These are phyloP conservation scores for Thalassiosira profunda DNA, from an alignment of 108 stramenopile genomes.

Conservation along the genomic window DNA sequence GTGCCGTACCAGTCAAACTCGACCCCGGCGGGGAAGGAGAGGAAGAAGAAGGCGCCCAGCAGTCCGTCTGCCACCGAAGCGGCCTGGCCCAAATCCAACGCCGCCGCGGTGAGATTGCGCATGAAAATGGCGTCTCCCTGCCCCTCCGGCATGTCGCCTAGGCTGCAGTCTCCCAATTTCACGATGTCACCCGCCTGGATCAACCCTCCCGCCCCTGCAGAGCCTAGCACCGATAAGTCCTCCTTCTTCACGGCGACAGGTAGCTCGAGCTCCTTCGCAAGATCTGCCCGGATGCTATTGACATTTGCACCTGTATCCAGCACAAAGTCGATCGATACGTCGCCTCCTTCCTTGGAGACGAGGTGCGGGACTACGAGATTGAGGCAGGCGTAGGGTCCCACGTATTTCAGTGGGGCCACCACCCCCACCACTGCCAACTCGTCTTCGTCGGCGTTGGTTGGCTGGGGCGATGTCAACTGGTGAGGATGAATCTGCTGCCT, in stretches of 20 bases:
- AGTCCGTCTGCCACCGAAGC: conserved; percentile 7
- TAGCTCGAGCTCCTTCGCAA: conserved; percentile 5
- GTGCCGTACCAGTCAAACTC: conserved; percentile 33
- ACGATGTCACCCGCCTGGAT: conserved; percentile 22
- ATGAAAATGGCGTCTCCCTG: conserved; percentile 17
- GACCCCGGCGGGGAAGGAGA: conserved; percentile 25
- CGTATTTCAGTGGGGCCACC: conserved; percentile 21
- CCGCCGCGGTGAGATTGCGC: conserved; percentile 16
- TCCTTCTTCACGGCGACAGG: neutral
- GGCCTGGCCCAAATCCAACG: conserved; percentile 7
- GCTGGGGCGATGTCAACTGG: neutral
- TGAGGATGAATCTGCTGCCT: too few species aligned
- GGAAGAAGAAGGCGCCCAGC: conserved; percentile 18
- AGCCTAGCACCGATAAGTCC: conserved; percentile 16
- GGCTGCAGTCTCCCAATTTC: conserved; percentile 16
- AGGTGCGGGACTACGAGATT: conserved; percentile 18
- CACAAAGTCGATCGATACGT: conserved; percentile 10
- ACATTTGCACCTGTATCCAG: conserved; percentile 38
- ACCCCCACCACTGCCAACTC: conserved; percentile 10
- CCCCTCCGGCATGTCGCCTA: conserved; percentile 9
- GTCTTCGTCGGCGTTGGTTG: neutral
- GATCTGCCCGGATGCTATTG: conserved; percentile 7
- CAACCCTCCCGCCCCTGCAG: conserved; percentile 27
- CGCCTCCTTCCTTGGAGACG: neutral
- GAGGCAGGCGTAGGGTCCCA: conserved; percentile 21